Evolutionary conservation across 1,284 basidiomycete genomes (phyloP).

Genomic region (Rhodotorula sp.): DNA sequence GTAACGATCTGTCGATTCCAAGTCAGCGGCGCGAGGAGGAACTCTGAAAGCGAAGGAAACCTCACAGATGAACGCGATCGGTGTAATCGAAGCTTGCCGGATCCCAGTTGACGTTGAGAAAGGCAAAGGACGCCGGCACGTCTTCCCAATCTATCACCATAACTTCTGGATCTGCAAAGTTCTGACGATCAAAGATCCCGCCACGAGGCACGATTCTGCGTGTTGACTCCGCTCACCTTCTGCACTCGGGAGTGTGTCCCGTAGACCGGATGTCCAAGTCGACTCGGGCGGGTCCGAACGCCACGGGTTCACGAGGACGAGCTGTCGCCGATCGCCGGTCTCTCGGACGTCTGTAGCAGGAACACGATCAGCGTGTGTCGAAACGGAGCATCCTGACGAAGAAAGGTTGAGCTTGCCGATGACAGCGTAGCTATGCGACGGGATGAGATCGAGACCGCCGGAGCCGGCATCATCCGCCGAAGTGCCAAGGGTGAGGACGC

Average conservation of each 20-base stretch:
- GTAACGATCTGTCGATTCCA: neutral
- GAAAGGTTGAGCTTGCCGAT: constrained; percentile 11
- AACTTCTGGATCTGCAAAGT: constrained; percentile 7
- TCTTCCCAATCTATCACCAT: constrained; percentile 64
- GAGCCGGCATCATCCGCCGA: constrained; percentile 50
- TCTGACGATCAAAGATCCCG: too few species aligned
- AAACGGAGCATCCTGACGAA: neutral
- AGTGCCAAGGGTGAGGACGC: constrained; percentile 66
- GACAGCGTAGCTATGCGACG: constrained; percentile 36
- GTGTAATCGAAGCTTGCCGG: constrained; percentile 61
- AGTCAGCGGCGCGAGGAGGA: too few species aligned
- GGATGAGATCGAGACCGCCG: neutral
- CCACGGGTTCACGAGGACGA: constrained; percentile 37
- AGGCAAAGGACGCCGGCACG: constrained; percentile 70
- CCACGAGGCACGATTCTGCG: too few species aligned
- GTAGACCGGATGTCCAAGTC: constrained; percentile 18
- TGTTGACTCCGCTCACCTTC: neutral
- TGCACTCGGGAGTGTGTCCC: neutral
- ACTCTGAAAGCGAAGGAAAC: neutral
- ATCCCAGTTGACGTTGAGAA: constrained; percentile 85
- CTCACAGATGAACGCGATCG: constrained; percentile 58
- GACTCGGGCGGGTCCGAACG: neutral
- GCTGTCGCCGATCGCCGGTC: constrained; percentile 2
- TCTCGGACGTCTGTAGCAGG: constrained; percentile 16
- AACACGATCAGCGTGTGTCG: neutral